Percentiles rank a stretch among this genome's conserved stretches.
These are phyloP conservation scores for Fusarium albosuccineum DNA, from an alignment of 2,329 filamentous ascomycete species.

Conservation along the genomic window DNA sequence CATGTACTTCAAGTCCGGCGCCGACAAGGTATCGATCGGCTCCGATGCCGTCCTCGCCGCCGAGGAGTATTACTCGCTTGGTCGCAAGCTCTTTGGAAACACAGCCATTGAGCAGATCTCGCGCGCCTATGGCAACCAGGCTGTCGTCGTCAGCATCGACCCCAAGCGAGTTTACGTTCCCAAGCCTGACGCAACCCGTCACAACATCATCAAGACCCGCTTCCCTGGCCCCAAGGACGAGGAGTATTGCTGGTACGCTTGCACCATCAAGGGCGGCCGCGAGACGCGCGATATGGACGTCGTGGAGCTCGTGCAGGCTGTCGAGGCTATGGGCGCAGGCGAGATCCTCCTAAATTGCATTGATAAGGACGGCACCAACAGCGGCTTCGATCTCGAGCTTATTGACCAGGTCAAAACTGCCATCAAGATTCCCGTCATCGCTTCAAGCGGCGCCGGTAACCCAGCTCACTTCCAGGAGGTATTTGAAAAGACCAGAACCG, in stretches of 20 bases:
- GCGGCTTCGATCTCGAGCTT: constrained; percentile 93
- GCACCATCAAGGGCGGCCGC: constrained; percentile 94
- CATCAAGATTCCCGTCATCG: constrained; percentile 93
- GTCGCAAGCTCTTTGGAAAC: constrained; percentile 77
- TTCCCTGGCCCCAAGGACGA: constrained; percentile 82
- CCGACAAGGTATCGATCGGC: constrained; percentile 97
- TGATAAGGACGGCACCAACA: constrained; percentile 94
- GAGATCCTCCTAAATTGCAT: constrained; percentile 98
- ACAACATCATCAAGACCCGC: constrained; percentile 77
- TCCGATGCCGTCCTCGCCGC: constrained; percentile 94
- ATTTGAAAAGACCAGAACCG: constrained; percentile 85
- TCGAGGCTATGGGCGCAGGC: constrained; percentile 95
- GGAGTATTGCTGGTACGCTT: constrained; percentile 93
- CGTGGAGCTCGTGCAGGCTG: constrained; percentile 85
- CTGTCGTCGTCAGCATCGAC: constrained; percentile 95
- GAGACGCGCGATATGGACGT: constrained; percentile 96
- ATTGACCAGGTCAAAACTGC: constrained; percentile 89
- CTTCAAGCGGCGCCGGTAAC: constrained; percentile 90
- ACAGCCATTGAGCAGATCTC: constrained; percentile 98
- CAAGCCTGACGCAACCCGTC: constrained; percentile 77
- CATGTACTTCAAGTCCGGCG: constrained; percentile 97
- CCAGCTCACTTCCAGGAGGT: constrained; percentile 92
- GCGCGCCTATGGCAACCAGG: constrained; percentile 92
- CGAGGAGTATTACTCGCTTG: constrained; percentile 85
- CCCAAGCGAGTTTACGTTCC: constrained; percentile 91